Percentiles rank a stretch among this genome's conserved stretches.
phyloP scores from a whole-genome alignment of 352 stramenopile species.

The Phytophthora constricta region DNA sequence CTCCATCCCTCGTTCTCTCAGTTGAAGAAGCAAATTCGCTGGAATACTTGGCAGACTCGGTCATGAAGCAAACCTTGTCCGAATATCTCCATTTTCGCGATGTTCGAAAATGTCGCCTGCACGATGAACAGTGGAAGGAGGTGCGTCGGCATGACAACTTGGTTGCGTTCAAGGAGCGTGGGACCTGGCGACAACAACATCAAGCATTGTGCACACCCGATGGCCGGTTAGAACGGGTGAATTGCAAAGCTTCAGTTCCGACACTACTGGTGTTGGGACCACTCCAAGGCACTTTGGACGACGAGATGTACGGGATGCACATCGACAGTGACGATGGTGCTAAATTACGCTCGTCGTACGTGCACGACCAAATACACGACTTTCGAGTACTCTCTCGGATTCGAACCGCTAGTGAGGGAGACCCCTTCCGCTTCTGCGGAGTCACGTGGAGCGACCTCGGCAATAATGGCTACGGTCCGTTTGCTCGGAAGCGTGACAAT shows the following conservation, averaged over 20 bases:
- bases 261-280: conserved; percentile 45
- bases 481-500: conserved; percentile 39
- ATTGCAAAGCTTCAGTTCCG: conserved; percentile 35
- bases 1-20: conserved; percentile 31
- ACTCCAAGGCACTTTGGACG: conserved; percentile 59
- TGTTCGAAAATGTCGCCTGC: conserved; percentile 33
- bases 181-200: conserved; percentile 34
- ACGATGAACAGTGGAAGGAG: conserved; percentile 49
- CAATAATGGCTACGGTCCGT: conserved; percentile 28
- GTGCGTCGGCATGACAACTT: conserved; percentile 43
- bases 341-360: conserved; percentile 44
- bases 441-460: conserved; percentile 48
- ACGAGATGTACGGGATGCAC: conserved; percentile 62
- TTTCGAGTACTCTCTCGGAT: conserved; percentile 44
- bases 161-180: conserved; percentile 48
- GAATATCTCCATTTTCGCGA: conserved; percentile 47
- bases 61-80: conserved; percentile 37
- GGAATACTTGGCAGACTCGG: conserved; percentile 31
- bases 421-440: conserved; percentile 48
- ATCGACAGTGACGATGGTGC: conserved; percentile 37
- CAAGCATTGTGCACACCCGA: conserved; percentile 26
- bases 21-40: conserved; percentile 31
- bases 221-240: conserved; percentile 20
- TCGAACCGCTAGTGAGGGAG: conserved; percentile 25
- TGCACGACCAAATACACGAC: conserved; percentile 54